A percentile compares a stretch with the other conserved stretches of the same genome.
phyloP scores from a whole-genome alignment of 2,329 filamentous ascomycete genomes.

The Alternaria postmessia region DNA sequence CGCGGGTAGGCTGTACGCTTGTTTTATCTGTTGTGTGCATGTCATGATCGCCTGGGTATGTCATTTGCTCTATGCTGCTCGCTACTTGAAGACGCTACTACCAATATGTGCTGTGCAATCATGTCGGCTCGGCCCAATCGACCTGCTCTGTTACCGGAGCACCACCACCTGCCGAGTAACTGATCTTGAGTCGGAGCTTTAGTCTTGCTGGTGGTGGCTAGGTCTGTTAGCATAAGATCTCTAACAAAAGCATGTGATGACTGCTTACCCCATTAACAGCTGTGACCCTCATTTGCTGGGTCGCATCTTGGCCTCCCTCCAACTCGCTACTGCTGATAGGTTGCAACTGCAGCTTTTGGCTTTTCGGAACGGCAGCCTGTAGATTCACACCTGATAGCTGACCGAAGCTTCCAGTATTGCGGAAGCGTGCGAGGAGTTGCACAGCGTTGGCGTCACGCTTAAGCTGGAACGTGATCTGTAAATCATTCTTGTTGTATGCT shows the following conservation, averaged over 20 bases:
- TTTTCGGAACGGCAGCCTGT: constrained; percentile 95
- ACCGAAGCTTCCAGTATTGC: constrained; percentile 73
- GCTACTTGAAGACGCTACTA: constrained; percentile 13
- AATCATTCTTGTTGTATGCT: constrained; percentile 86
- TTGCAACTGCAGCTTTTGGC: constrained; percentile 90
- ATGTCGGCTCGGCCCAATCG: constrained; percentile 86
- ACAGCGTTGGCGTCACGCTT: constrained; percentile 83
- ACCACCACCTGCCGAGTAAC: constrained; percentile 74
- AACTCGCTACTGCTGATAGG: constrained; percentile 85
- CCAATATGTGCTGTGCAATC: constrained; percentile 13
- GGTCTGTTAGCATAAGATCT: constrained; percentile 28
- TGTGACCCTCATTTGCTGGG: constrained; percentile 87
- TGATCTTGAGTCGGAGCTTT: constrained; percentile 84
- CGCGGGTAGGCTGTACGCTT: background rate
- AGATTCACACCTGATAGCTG: constrained; percentile 78
- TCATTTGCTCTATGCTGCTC: constrained; percentile 20
- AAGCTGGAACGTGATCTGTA: constrained; percentile 81
- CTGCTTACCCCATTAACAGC: constrained; percentile 86
- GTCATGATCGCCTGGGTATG: constrained; percentile 16
- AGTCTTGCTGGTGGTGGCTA: constrained; percentile 75
- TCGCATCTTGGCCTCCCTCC: constrained; percentile 79
- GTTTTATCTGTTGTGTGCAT: background rate
- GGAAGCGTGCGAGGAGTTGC: constrained; percentile 84
- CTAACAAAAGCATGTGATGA: background rate
- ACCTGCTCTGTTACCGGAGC: constrained; percentile 87